Evolutionary conservation across 768 basidiomycete species (phyloP).

Genomic region (Boletellus ananas): DNA sequence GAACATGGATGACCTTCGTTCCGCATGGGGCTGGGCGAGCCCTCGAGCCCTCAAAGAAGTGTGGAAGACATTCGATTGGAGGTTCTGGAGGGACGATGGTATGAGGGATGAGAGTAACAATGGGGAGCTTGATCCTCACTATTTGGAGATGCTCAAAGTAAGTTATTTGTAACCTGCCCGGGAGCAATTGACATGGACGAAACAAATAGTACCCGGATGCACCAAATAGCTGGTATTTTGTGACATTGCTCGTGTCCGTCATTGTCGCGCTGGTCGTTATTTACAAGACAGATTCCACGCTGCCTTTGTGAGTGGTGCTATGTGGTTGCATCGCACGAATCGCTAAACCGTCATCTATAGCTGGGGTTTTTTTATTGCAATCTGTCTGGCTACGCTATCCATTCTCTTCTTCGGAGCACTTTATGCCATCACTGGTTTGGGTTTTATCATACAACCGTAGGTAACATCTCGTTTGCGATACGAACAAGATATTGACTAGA

Average conservation of each 20-base stretch:
- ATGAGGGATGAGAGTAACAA: conserved; percentile 30
- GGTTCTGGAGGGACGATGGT: conserved; percentile 33
- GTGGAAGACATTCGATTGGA: conserved; percentile 32
- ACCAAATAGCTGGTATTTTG: conserved; percentile 34
- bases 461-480: conserved; percentile 3
- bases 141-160: conserved; percentile 45
- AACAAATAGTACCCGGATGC: conserved; percentile 33
- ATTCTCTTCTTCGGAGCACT: conserved; percentile 54
- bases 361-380: conserved; percentile 50
- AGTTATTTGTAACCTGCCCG: conserved; percentile 20
- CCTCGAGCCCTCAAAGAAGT: conserved; percentile 26
- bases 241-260: conserved; percentile 27
- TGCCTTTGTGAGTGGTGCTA: conserved; percentile 43
- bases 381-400: conserved; percentile 49
- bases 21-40: conserved; percentile 44
- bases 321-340: background rate
- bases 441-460: conserved; percentile 24
- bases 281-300: conserved; percentile 49
- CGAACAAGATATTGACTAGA: background rate
- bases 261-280: conserved; percentile 52
- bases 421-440: conserved; percentile 45
- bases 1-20: conserved; percentile 48
- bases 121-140: conserved; percentile 50
- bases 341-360: background rate
- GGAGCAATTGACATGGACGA: background rate